Evolutionary conservation across 331 rosid species (phyloP).

Genomic region (Dryas integrifolia): DNA sequence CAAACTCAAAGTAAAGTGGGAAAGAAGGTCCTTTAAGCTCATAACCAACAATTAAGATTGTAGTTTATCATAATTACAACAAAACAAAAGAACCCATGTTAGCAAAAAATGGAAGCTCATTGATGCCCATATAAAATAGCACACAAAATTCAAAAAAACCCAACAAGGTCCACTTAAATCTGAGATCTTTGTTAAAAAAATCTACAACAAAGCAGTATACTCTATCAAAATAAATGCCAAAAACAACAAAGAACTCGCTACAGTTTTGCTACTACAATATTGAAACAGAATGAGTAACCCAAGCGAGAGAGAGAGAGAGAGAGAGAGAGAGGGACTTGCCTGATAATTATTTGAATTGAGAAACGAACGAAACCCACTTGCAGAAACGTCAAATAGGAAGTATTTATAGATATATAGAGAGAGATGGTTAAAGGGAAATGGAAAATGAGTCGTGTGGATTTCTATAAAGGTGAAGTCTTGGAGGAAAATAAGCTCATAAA

Average conservation of each 20-base stretch:
- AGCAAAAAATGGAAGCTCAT: not conserved
- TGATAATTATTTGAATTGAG: not conserved
- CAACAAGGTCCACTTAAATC: not conserved
- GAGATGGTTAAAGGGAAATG: not conserved
- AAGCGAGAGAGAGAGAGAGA: not conserved
- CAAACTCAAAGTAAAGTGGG: not conserved
- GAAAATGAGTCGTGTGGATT: conserved; percentile 11
- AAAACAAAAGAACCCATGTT: conserved; percentile 3
- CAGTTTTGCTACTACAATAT: not conserved
- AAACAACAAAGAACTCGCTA: not conserved
- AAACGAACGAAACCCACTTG: conserved; percentile 14
- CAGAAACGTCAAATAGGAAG: conserved; percentile 7
- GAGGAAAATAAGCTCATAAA: not conserved
- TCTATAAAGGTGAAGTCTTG: not conserved
- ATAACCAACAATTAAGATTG: not conserved
- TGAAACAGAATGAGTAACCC: no score
- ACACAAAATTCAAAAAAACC: not conserved
- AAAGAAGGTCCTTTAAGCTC: not conserved
- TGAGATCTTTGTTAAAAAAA: not conserved
- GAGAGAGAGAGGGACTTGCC: conserved; percentile 31
- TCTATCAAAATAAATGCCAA: not conserved
- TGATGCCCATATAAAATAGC: not conserved
- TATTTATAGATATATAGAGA: not conserved
- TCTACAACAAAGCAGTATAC: not conserved
- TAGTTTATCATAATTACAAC: not conserved